These are phyloP conservation scores for Calonectria hawksworthii DNA, from an alignment of 2,329 filamentous ascomycete species.

Conservation along the genomic window DNA sequence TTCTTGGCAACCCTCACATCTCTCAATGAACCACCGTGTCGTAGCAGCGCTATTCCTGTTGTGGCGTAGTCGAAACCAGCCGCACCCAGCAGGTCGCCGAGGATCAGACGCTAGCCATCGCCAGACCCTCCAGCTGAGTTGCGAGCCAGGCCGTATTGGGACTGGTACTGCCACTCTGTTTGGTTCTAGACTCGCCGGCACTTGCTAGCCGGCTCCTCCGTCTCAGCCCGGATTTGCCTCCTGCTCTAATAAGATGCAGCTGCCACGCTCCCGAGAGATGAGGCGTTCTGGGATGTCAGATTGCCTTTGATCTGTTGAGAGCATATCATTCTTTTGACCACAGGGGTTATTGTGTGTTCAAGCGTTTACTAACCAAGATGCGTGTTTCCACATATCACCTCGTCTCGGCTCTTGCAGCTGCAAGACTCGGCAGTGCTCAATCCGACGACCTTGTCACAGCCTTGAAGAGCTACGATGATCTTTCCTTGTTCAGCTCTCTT, in stretches of 20 bases:
- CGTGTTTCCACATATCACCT: background rate
- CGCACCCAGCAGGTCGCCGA: background rate
- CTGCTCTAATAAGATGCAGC: background rate
- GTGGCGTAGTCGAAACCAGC: background rate
- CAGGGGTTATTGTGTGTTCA: background rate
- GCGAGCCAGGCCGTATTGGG: background rate
- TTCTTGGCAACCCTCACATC: background rate
- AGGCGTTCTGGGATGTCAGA: too few species aligned
- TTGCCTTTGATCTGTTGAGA: too few species aligned
- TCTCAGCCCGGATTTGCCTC: background rate
- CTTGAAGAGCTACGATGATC: conserved; percentile 22
- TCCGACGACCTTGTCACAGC: conserved; percentile 26
- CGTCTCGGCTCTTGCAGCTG: background rate
- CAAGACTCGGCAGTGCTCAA: conserved; percentile 14
- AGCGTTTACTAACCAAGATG: background rate
- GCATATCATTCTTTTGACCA: background rate
- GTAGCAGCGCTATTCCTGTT: background rate
- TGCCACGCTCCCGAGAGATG: background rate
- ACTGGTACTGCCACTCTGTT: background rate
- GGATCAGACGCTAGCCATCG: background rate
- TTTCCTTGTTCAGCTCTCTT: conserved; percentile 34
- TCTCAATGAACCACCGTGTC: background rate
- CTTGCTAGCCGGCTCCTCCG: background rate
- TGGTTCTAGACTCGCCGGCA: background rate
- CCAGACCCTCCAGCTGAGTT: background rate